Evolutionary conservation across 805 yeast species (phyloP).

Genomic region (Clavispora asparagi): DNA sequence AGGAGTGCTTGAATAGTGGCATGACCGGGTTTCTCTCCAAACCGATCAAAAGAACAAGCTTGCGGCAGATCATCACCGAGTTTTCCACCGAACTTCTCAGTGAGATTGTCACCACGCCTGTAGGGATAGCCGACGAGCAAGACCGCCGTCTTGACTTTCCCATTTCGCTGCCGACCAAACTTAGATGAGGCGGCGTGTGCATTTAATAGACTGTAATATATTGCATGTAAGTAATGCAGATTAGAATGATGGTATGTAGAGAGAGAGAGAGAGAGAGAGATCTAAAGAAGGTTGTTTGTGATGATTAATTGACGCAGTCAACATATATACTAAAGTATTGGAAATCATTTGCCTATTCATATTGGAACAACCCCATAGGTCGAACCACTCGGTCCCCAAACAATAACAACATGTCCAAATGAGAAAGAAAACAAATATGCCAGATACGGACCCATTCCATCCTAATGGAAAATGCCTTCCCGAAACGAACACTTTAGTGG

Average conservation of each 20-base stretch:
- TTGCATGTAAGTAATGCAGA: too few relatives aligned
- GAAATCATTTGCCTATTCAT: too few relatives aligned
- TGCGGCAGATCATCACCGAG: conserved; percentile 51
- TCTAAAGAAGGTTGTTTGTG: too few relatives aligned
- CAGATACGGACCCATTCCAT: too few relatives aligned
- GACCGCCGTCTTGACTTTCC: conserved; percentile 1
- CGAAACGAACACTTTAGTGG: neutral
- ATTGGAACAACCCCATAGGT: too few relatives aligned
- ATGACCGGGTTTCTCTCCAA: conserved; percentile 90
- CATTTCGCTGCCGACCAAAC: neutral
- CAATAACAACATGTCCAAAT: too few relatives aligned
- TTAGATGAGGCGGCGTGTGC: neutral
- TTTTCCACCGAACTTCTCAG: conserved; percentile 35
- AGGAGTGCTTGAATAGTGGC: conserved; percentile 81
- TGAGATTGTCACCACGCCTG: conserved; percentile 32
- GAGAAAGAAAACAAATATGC: too few relatives aligned
- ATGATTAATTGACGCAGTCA: too few relatives aligned
- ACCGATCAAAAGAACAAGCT: conserved; percentile 71
- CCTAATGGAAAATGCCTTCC: neutral
- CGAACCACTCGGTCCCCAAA: too few relatives aligned
- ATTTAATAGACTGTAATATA: neutral
- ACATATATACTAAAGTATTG: too few relatives aligned
- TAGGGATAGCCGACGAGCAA: conserved; percentile 7
- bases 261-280: too few relatives aligned
- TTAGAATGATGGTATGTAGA: too few relatives aligned